These are phyloP conservation scores for Penicillium capsulatum DNA, from an alignment of 2,329 filamentous ascomycete genomes.

Conservation along the genomic window DNA sequence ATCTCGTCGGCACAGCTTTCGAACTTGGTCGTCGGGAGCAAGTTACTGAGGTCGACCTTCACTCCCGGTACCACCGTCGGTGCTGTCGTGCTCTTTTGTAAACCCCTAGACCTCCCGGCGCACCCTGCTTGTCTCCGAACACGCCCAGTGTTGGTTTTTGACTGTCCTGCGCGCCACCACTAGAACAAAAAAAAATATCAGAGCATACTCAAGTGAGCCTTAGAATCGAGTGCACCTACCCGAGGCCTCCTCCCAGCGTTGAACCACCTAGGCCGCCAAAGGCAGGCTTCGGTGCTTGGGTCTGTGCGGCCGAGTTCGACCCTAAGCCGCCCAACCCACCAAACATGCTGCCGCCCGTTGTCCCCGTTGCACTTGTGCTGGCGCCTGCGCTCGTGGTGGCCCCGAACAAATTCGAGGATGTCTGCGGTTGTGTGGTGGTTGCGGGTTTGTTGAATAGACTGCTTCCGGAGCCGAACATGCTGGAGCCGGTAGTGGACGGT, in stretches of 20 bases:
- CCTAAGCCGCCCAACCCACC: conserved; percentile 15
- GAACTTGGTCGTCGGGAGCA: conserved; percentile 85
- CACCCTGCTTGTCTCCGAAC: conserved; percentile 35
- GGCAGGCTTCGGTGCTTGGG: conserved; percentile 31
- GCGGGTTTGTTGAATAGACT: conserved; percentile 29
- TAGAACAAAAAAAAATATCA: conserved; percentile 7
- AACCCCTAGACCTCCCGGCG: conserved; percentile 26
- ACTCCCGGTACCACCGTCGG: conserved; percentile 59
- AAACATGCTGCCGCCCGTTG: conserved; percentile 14
- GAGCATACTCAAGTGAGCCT: no score
- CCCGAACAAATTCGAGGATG: no score
- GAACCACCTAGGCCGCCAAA: conserved; percentile 33
- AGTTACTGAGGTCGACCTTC: conserved; percentile 70
- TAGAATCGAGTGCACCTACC: conserved; percentile 28
- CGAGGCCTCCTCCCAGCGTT: conserved; percentile 28
- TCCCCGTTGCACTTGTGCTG: conserved; percentile 6
- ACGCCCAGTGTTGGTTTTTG: conserved; percentile 45
- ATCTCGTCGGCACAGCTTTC: conserved; percentile 81
- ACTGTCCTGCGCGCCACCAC: conserved; percentile 24
- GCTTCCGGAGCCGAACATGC: conserved; percentile 1
- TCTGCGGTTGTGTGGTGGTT: conserved; percentile 30
- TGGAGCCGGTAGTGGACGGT: conserved; percentile 17
- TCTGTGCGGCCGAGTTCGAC: conserved; percentile 26
- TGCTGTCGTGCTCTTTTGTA: conserved; percentile 32
- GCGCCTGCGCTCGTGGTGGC: conserved; percentile 11